Conservation (phyloP, 345 rosid genomes). For the Syzygium jambos region DNA sequence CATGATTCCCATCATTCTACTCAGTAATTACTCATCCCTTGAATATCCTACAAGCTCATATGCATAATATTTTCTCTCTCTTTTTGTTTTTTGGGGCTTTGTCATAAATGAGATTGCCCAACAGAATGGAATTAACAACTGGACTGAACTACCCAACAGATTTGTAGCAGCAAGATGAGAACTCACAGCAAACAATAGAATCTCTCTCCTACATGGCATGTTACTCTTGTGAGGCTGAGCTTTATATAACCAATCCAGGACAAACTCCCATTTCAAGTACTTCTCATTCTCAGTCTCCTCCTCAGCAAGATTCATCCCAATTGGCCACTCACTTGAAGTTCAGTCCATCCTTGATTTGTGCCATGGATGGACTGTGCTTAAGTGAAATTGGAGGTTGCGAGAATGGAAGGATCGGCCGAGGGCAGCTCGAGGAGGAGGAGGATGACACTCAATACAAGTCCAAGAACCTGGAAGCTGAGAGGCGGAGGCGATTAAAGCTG, state of each 20-base stretch:
- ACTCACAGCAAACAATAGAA: neutral
- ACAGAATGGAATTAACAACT: neutral
- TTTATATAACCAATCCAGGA: neutral
- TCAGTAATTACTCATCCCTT: neutral
- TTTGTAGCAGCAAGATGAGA: neutral
- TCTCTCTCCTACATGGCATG: neutral
- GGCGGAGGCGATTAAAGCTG: slow-evolving; percentile 73
- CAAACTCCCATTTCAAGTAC: neutral
- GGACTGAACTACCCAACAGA: slow-evolving; percentile 3
- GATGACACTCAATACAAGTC: slow-evolving; percentile 40
- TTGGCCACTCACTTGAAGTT: neutral
- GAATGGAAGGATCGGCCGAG: slow-evolving; percentile 17
- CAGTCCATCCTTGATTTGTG: neutral
- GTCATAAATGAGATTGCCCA: neutral
- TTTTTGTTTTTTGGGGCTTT: neutral
- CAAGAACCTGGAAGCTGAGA: slow-evolving; percentile 72
- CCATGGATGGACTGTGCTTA: slow-evolving; percentile 8
- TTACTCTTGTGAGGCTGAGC: slow-evolving; percentile 1
- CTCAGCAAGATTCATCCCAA: neutral
- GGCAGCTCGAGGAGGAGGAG: slow-evolving; percentile 3
- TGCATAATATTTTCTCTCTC: neutral
- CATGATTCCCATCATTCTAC: neutral
- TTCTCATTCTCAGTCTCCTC: neutral
- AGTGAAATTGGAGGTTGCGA: neutral
- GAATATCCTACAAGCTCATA: neutral